Base-by-base conservation (phyloP, 331 rosid genomes). In the Malus hybrid region DNA sequence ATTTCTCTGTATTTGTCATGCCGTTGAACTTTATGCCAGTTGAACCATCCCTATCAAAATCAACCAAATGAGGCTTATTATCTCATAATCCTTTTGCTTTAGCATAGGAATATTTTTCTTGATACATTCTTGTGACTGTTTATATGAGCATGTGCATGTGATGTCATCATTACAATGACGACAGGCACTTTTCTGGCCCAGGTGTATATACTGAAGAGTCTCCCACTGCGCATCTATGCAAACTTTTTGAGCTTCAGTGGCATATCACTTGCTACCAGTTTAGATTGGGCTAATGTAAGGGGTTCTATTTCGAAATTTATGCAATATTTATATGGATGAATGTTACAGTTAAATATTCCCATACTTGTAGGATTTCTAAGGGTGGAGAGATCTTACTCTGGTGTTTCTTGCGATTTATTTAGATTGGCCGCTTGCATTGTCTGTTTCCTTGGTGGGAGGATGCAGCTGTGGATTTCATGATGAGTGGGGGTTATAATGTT, bases 341-440 rank as follows among this genome's bases (percentile, higher is more conserved):
- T 34, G 20, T 71, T 71, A 5, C 13, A 16, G 5, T 55, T 29
- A 57, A 24, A 56, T 67, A 22, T n/a, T 28, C 65, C 15, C 28
- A n/a, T 14, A 27, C 28, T 60, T 46, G 71, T 61, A 27, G 78
- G 76, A 76, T 78, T 28, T 80, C 52, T 31, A 31, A 76, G 73
- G 61, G 59, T 61, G 73, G 69, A 70, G 67, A 56, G 67, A 61
- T 39, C 69, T 55, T 33, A 67, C 78, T 57, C 57, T 31, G 27
- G 73, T 20, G 44, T 82, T 76, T 66, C 74, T 42, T 77, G 62
- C 76, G 64, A 62, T 79, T 81, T 74, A 22, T 74, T 57, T 79
- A 94, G 99, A 85, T 90, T 14, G 99, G 99, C 54, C 97, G 97
- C 70, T 84, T 94, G 89, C 97, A 94, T 81, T 94, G 99, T 81